Evolutionary conservation across 257 asterid genomes (phyloP), one percentile per base, ranked within the genome.

Genomic region (Solanum chaucha): DNA sequence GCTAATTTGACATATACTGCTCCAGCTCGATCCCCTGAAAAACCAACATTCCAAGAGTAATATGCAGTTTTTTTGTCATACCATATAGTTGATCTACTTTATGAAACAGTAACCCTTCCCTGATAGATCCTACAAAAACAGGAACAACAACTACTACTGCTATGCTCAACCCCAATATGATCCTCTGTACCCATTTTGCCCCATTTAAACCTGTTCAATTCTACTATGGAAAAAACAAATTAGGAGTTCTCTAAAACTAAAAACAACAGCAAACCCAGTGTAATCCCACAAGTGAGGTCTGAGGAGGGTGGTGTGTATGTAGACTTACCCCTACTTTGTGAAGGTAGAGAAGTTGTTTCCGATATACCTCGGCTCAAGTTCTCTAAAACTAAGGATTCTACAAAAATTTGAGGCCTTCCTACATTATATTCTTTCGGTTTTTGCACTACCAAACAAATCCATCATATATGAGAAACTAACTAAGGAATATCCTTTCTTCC

Each of bases 11-110:
- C 93, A 90, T 93, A 95, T 86, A 88, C 94, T 12, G 96, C 95
- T 86, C 97, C 99, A 83, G 99, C 99, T 78, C 24, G 84, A 92
- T 95, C 99, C 98, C 98, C 99, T 96, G 94, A 72, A 58, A 87
- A 82, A 83, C 80, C 61, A 85, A 77, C 15, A 14, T 41, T 40
- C 38, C 44, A 40, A 75, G 22, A 85, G 30, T 19, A 36, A 55
- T 41, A n/a, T 40, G 83, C n/a, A 75, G 32, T 40, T 38, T 40
- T 74, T 74, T 22, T 2, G 3, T 38, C 59, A 75, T 40, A 75
- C 6, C 58, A n/a, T 40, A 40, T 6, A 75, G 59, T 40, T n/a
- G 83, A 75, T 75, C 59, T 40, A 75, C 82, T 75, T 75, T 81
- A 48, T 4, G 84, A 44, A 78, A 78, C 41, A 81, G 41, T 17